Conservation (phyloP, 2,329 filamentous ascomycete species). For the Niveomyces coronatus region DNA sequence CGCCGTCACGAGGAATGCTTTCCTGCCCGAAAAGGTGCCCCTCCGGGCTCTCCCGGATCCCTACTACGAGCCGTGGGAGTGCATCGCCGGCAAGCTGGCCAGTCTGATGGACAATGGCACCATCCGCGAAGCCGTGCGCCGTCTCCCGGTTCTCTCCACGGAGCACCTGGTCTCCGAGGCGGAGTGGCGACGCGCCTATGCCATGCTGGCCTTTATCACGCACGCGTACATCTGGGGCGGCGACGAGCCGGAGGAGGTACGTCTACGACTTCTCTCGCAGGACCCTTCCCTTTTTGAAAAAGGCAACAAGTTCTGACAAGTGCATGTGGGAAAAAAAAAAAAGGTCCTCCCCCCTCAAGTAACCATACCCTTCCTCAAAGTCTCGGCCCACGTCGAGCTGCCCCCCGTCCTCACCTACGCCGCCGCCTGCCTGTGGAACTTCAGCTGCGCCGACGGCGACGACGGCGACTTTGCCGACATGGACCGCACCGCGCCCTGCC, state of each 20-base stretch:
- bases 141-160: conserved; percentile 60
- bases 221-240: conserved; percentile 90
- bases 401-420: conserved; percentile 89
- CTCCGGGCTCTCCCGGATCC: conserved; percentile 52
- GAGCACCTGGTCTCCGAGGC: conserved; percentile 49
- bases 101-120: conserved; percentile 52
- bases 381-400: conserved; percentile 65
- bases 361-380: conserved; percentile 62
- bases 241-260: conserved; percentile 60
- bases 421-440: conserved; percentile 84
- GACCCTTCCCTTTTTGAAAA: too few species aligned
- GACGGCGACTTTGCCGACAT: conserved; percentile 49
- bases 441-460: conserved; percentile 38
- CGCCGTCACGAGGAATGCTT: conserved; percentile 50
- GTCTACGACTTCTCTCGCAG: too few species aligned
- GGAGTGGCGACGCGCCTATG: conserved; percentile 76
- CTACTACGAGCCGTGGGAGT: conserved; percentile 77
- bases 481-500: conserved; percentile 58
- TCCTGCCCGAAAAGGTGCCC: conserved; percentile 64
- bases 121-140: conserved; percentile 52
- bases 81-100: conserved; percentile 57
- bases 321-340: background rate
- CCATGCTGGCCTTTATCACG: conserved; percentile 65
- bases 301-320: conserved; percentile 12
- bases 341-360: conserved; percentile 63